Evolutionary conservation across 768 basidiomycete species (phyloP).

Genomic region (Lactarius indigo): DNA sequence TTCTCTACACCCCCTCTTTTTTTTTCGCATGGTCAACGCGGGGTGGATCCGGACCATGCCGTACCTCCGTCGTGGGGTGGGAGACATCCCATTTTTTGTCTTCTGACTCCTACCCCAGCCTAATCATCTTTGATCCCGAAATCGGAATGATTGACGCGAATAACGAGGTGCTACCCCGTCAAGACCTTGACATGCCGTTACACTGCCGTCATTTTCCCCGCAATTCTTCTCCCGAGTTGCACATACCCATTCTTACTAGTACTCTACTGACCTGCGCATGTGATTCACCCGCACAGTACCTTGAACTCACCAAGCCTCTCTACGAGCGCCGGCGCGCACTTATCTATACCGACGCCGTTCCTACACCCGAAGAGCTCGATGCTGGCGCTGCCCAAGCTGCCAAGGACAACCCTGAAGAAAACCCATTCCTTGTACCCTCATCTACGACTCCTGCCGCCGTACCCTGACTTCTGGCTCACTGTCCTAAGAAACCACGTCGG

Average conservation of each 20-base stretch:
- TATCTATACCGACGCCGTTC: slow-evolving; percentile 69
- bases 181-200: slow-evolving; percentile 7
- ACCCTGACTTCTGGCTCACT: slow-evolving; percentile 98
- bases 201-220: slow-evolving; percentile 6
- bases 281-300: slow-evolving; percentile 47
- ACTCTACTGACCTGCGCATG: slow-evolving; percentile 5
- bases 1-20: not conserved
- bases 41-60: not conserved
- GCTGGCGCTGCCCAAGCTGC: slow-evolving; percentile 68
- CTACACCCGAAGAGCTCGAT: slow-evolving; percentile 78
- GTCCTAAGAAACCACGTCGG: slow-evolving; percentile 89
- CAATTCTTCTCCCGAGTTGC: not conserved
- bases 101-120: not conserved
- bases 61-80: not conserved
- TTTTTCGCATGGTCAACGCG: slow-evolving; percentile 1
- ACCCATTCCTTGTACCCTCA: slow-evolving; percentile 40
- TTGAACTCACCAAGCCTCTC: slow-evolving; percentile 72
- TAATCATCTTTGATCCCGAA: slow-evolving; percentile 16
- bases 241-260: not conserved
- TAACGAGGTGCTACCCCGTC: not conserved
- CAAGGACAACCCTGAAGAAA: slow-evolving; percentile 74
- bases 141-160: slow-evolving; percentile 9
- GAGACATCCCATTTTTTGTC: not conserved
- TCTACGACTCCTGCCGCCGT: slow-evolving; percentile 48
- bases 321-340: slow-evolving; percentile 85